Evolutionary conservation across 768 basidiomycete genomes (phyloP).

Genomic region (Termitomyces sp.): DNA sequence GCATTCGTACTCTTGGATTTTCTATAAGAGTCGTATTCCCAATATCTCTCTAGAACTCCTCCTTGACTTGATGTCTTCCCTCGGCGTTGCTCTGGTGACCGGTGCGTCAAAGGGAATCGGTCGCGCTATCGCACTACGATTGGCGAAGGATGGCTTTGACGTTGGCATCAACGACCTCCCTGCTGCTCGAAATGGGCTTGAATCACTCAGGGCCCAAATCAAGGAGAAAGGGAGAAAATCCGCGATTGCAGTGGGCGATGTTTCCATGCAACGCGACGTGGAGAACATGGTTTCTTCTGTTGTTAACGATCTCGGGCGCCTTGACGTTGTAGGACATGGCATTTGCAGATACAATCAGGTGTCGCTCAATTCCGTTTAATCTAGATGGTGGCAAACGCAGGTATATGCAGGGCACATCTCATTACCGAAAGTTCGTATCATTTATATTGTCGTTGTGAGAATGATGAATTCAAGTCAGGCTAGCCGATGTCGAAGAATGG

Average conservation of each 20-base stretch:
- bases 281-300: conserved; percentile 22
- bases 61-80: conserved; percentile 20
- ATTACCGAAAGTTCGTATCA: conserved; percentile 18
- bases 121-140: conserved; percentile 33
- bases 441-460: not conserved
- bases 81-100: conserved; percentile 15
- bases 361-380: not conserved
- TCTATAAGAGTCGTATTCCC: not conserved
- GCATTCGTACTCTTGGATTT: not conserved
- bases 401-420: conserved; percentile 15
- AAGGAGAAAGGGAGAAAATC: conserved; percentile 8
- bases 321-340: conserved; percentile 6
- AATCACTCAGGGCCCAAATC: conserved; percentile 7
- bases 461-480: not conserved
- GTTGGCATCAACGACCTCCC: conserved; percentile 29
- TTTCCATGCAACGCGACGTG: conserved; percentile 28
- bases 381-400: conserved; percentile 33
- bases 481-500: conserved; percentile 18
- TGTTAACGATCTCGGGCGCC: not conserved
- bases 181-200: conserved; percentile 1
- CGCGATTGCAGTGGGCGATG: conserved; percentile 1
- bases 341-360: no score
- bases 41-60: not conserved
- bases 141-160: conserved; percentile 20
- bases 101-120: conserved; percentile 34